These are phyloP conservation scores for Eremothecium sinecaudum DNA, from an alignment of 1,139 yeast species.

Conservation along the genomic window DNA sequence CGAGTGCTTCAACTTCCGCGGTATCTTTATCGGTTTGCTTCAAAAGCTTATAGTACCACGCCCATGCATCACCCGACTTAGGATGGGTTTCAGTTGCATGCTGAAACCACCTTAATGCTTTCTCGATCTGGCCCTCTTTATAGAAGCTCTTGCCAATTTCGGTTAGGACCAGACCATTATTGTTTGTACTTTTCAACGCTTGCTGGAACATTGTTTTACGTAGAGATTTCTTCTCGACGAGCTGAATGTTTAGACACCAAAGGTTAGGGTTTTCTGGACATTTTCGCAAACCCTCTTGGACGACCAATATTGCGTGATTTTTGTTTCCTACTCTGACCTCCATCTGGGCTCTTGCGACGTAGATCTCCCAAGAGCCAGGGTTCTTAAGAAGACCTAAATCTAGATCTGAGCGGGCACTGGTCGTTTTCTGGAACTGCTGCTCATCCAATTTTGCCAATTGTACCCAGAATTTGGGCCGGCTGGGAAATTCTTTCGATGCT, in stretches of 20 bases:
- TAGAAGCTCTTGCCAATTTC: slow-evolving; percentile 64
- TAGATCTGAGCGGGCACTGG: slow-evolving; percentile 60
- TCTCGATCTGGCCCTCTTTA: slow-evolving; percentile 53
- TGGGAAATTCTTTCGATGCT: slow-evolving; percentile 45
- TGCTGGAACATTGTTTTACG: slow-evolving; percentile 59
- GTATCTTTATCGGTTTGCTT: slow-evolving; percentile 28
- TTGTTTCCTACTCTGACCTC: slow-evolving; percentile 46
- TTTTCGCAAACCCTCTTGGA: slow-evolving; percentile 51
- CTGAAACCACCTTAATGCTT: slow-evolving; percentile 70
- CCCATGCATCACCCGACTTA: slow-evolving; percentile 69
- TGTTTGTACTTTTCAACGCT: slow-evolving; percentile 60
- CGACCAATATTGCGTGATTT: slow-evolving; percentile 45
- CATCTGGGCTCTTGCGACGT: slow-evolving; percentile 50
- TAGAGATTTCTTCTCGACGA: slow-evolving; percentile 40
- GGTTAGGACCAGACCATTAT: slow-evolving; percentile 48
- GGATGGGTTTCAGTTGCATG: slow-evolving; percentile 51
- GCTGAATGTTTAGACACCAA: slow-evolving; percentile 53
- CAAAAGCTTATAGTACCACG: slow-evolving; percentile 48
- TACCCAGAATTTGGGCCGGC: slow-evolving; percentile 46
- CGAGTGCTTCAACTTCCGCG: slow-evolving; percentile 29
- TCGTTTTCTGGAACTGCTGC: slow-evolving; percentile 30
- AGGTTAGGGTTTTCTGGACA: slow-evolving; percentile 51
- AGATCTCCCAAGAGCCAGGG: slow-evolving; percentile 42
- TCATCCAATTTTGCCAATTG: slow-evolving; percentile 44
- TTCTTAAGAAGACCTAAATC: slow-evolving; percentile 56